phyloP scores from a whole-genome alignment of 1,139 yeast species.

The Yamadazyma siamensis region DNA sequence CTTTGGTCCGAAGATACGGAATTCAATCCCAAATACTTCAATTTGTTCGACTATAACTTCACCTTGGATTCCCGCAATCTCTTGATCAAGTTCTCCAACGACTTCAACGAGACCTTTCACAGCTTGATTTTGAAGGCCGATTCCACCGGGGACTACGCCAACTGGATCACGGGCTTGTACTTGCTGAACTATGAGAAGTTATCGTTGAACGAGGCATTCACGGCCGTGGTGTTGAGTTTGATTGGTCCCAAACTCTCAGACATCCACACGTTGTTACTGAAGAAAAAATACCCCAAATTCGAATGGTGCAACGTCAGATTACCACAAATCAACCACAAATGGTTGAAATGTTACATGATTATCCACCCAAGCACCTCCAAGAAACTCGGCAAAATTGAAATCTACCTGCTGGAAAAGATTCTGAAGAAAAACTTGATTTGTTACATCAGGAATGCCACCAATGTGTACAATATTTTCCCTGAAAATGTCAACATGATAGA shows the following conservation, averaged over 20 bases:
- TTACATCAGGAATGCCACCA: conserved; percentile 38
- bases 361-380: conserved; percentile 40
- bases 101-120: conserved; percentile 31
- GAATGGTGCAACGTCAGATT: conserved; percentile 59
- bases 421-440: conserved; percentile 46
- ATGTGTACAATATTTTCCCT: conserved; percentile 52
- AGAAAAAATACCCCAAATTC: conserved; percentile 38
- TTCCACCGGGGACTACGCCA: conserved; percentile 28
- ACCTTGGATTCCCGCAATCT: conserved; percentile 15
- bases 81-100: conserved; percentile 37
- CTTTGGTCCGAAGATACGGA: conserved; percentile 37
- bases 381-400: conserved; percentile 46
- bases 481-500: conserved; percentile 53
- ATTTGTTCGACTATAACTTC: conserved; percentile 37
- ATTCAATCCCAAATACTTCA: conserved; percentile 44
- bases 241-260: conserved; percentile 54
- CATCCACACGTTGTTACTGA: conserved; percentile 48
- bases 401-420: conserved; percentile 42
- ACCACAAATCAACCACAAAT: conserved; percentile 53
- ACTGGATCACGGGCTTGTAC: conserved; percentile 46
- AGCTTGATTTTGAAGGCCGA: conserved; percentile 31
- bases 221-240: conserved; percentile 54
- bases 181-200: conserved; percentile 49
- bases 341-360: conserved; percentile 50
- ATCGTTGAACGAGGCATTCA: conserved; percentile 52